A percentile compares a stretch with the other conserved stretches of the same genome.
Conservation (phyloP, 768 basidiomycete species). For the Termitomyces sp. region DNA sequence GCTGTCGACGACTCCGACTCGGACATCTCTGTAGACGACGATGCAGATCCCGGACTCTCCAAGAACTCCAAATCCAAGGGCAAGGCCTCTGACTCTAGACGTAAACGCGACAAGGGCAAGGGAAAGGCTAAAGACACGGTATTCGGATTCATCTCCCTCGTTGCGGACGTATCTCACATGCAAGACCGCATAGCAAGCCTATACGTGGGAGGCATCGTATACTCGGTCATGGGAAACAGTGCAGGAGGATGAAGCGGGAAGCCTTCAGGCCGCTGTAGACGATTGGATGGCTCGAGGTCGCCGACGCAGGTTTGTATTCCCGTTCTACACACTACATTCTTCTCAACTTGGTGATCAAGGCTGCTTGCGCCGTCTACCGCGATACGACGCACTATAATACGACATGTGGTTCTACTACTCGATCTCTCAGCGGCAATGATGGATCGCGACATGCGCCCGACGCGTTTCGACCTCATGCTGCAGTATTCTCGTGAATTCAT, state of each 20-base stretch:
- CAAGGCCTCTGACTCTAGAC: slow-evolving; percentile 28
- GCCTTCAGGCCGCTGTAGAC: slow-evolving; percentile 85
- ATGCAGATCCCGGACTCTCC: slow-evolving; percentile 30
- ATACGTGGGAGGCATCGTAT: slow-evolving; percentile 96
- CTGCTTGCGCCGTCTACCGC: slow-evolving; percentile 81
- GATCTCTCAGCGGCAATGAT: slow-evolving; percentile 91
- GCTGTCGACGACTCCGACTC: slow-evolving; percentile 64
- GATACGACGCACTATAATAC: slow-evolving; percentile 92
- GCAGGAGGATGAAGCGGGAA: slow-evolving; percentile 93
- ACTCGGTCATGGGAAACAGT: slow-evolving; percentile 96
- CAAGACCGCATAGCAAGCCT: slow-evolving; percentile 55
- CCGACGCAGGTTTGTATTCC: slow-evolving; percentile 63
- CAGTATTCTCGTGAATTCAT: slow-evolving; percentile 92
- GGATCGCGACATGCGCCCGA: slow-evolving; percentile 95
- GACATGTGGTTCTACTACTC: slow-evolving; percentile 89
- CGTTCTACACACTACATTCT: slow-evolving; percentile 4
- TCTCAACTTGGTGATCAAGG: slow-evolving; percentile 32
- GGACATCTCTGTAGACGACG: slow-evolving; percentile 61
- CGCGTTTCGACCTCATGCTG: slow-evolving; percentile 86
- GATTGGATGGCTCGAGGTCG: slow-evolving; percentile 85
- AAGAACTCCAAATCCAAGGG: slow-evolving; percentile 44
- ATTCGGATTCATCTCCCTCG: slow-evolving; percentile 5
- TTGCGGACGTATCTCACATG: slow-evolving; percentile 5
- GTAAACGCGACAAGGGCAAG: slow-evolving; percentile 42
- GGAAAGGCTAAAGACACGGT: slow-evolving; percentile 53